A percentile compares a stretch with the other conserved stretches of the same genome.
These are phyloP conservation scores for Wallacemonas sp. DNA, from an alignment of 208 protist species.

Conservation along the genomic window DNA sequence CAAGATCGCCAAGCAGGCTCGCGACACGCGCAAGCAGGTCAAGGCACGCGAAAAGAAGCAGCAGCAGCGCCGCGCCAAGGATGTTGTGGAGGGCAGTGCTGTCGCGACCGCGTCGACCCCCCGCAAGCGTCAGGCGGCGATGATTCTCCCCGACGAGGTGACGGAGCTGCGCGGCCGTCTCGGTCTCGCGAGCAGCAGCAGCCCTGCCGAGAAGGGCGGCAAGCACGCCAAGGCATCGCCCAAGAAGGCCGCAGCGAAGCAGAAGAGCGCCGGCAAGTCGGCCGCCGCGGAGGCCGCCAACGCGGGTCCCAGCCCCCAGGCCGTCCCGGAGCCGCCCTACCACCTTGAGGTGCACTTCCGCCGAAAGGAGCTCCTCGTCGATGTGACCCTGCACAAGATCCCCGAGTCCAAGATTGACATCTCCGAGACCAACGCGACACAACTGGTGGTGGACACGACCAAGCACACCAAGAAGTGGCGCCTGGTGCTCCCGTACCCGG, in stretches of 20 bases:
- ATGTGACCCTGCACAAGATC: conserved; percentile 83
- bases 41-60: conserved; percentile 45
- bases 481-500: conserved; percentile 75
- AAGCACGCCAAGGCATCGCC: conserved; percentile 13
- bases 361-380: conserved; percentile 68
- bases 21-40: conserved; percentile 56
- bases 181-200: neutral
- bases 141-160: conserved; percentile 78
- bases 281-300: conserved; percentile 11
- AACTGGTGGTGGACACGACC: conserved; percentile 76
- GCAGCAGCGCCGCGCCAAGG: conserved; percentile 35
- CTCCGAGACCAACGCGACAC: conserved; percentile 46
- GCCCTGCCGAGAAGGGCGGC: conserved; percentile 13
- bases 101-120: neutral
- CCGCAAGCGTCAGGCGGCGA: conserved; percentile 49
- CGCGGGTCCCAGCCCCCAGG: conserved; percentile 17
- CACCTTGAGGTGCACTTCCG: conserved; percentile 85
- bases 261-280: conserved; percentile 16
- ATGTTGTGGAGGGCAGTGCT: neutral
- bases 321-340: conserved; percentile 48
- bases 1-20: conserved; percentile 69
- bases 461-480: conserved; percentile 82
- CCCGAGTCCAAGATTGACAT: conserved; percentile 74
- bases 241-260: conserved; percentile 18
- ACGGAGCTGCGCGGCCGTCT: conserved; percentile 61